A percentile compares a stretch with the other conserved stretches of the same genome.
These are phyloP conservation scores for Astrocystis sublimbata DNA, from an alignment of 495 filamentous ascomycete genomes.

Conservation along the genomic window DNA sequence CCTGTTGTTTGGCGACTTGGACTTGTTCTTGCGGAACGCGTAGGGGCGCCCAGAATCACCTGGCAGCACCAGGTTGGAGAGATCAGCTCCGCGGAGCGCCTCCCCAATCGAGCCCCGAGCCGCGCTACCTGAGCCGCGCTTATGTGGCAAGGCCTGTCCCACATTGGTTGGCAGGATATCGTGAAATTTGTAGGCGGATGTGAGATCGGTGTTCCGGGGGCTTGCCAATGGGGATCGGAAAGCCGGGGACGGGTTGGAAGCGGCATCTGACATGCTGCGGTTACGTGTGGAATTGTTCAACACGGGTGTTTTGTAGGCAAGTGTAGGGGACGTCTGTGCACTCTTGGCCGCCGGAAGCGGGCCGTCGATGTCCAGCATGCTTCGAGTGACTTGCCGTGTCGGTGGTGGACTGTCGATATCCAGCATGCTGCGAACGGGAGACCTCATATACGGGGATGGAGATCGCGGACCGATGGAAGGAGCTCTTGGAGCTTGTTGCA, in stretches of 20 bases:
- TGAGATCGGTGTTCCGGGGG: constrained; percentile 40
- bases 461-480: constrained; percentile 42
- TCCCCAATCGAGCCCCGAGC: constrained; percentile 52
- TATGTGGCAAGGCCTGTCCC: constrained; percentile 41
- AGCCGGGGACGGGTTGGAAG: constrained; percentile 38
- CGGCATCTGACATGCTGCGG: constrained; percentile 55
- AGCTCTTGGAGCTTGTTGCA: constrained; percentile 31
- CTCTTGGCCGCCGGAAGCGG: constrained; percentile 31
- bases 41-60: constrained; percentile 48
- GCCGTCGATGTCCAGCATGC: constrained; percentile 60
- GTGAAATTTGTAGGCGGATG: constrained; percentile 53
- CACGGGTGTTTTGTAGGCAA: constrained; percentile 28
- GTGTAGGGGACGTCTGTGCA: constrained; percentile 48
- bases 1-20: constrained; percentile 59
- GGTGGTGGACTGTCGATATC: constrained; percentile 46
- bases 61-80: constrained; percentile 43
- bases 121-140: constrained; percentile 44
- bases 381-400: constrained; percentile 50
- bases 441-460: constrained; percentile 51
- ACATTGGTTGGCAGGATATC: constrained; percentile 51
- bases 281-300: constrained; percentile 35
- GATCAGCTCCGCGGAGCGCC: constrained; percentile 48
- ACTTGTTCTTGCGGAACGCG: constrained; percentile 56
- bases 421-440: constrained; percentile 58
- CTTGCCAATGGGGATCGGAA: constrained; percentile 27